A percentile compares a stretch with the other conserved stretches of the same genome.
phyloP scores from a whole-genome alignment of 805 yeast genomes.

The Clavispora fructus region DNA sequence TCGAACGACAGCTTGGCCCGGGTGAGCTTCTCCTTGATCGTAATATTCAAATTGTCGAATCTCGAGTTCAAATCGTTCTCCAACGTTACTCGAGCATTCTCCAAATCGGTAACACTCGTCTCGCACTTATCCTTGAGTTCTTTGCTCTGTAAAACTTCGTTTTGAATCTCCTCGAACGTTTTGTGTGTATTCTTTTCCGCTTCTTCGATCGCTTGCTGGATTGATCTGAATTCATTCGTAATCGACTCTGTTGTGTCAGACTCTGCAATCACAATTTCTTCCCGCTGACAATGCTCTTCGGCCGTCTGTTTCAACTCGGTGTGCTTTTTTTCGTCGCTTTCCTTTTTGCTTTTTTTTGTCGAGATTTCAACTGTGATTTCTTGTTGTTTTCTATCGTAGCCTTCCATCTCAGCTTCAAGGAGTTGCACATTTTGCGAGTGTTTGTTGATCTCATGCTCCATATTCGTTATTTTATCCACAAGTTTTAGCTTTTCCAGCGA shows the following conservation, averaged over 20 bases:
- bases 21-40: constrained; percentile 24
- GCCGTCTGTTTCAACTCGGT: constrained; percentile 22
- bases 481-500: neutral
- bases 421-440: constrained; percentile 15
- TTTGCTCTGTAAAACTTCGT: constrained; percentile 41
- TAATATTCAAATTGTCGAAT: constrained; percentile 28
- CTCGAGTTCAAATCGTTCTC: constrained; percentile 28
- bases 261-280: constrained; percentile 36
- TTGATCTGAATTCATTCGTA: constrained; percentile 41
- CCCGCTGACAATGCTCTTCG: constrained; percentile 41
- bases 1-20: constrained; percentile 45
- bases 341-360: constrained; percentile 8
- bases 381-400: constrained; percentile 9
- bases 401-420: constrained; percentile 11
- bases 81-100: constrained; percentile 20
- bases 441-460: constrained; percentile 5
- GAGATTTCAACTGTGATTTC: constrained; percentile 11
- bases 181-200: constrained; percentile 53
- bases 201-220: constrained; percentile 43
- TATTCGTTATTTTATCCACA: constrained; percentile 14
- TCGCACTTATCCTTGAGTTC: constrained; percentile 39
- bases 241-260: constrained; percentile 45
- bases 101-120: constrained; percentile 31
- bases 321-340: constrained; percentile 9
- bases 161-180: constrained; percentile 50